Percentiles rank a stretch among this genome's conserved stretches.
Conservation (phyloP, 768 basidiomycete species). For the Gautieria morchelliformis region DNA sequence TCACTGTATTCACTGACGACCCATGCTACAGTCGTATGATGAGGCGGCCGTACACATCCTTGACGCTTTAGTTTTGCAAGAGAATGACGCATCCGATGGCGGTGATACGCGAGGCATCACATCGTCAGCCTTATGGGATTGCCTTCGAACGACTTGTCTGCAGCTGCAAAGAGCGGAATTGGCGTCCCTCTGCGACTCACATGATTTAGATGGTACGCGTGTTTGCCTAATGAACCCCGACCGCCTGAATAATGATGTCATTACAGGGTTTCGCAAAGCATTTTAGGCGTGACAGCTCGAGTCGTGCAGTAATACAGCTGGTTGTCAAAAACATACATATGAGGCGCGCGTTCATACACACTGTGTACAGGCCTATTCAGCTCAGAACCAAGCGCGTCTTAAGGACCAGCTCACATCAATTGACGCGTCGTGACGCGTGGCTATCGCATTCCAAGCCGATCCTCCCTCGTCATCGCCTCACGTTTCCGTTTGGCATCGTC, state of each 20-base stretch:
- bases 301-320: not conserved
- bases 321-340: no score
- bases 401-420: not conserved
- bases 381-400: not conserved
- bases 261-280: not conserved
- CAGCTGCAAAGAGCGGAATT: conserved; percentile 75
- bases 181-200: conserved; percentile 58
- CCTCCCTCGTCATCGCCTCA: conserved; percentile 24
- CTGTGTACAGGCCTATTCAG: no score
- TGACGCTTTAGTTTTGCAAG: conserved; percentile 84
- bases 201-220: conserved; percentile 52
- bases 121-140: conserved; percentile 78
- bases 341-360: no score
- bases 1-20: not conserved
- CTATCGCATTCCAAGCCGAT: conserved; percentile 23
- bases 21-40: conserved; percentile 53
- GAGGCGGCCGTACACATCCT: conserved; percentile 86
- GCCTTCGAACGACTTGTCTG: conserved; percentile 71
- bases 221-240: not conserved
- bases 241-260: not conserved
- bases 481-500: conserved; percentile 27
- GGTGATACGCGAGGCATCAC: conserved; percentile 49
- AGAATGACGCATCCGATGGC: conserved; percentile 56
- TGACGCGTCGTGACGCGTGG: not conserved
- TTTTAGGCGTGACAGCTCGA: not conserved